A percentile compares a stretch with the other conserved stretches of the same genome.
These are phyloP conservation scores for Lophiostoma macrostomum DNA, from an alignment of 495 filamentous ascomycete species.

Conservation along the genomic window DNA sequence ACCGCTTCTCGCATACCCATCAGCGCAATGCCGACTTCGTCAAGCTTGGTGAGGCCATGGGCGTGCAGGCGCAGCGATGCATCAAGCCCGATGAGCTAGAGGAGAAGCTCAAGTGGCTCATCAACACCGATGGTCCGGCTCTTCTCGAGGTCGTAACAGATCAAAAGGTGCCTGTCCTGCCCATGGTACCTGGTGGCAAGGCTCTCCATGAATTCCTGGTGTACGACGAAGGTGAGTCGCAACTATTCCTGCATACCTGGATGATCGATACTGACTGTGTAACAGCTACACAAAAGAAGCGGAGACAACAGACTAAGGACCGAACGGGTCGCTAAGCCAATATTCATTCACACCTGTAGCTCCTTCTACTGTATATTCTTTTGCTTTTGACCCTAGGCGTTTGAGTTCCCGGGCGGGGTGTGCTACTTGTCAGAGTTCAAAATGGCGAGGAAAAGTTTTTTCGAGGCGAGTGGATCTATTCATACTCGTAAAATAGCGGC, in stretches of 20 bases:
- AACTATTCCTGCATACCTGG: not conserved
- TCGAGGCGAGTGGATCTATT: no score
- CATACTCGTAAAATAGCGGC: no score
- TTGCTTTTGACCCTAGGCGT: no score
- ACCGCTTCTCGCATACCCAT: conserved; percentile 88
- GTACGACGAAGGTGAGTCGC: conserved; percentile 72
- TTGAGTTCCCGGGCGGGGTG: no score
- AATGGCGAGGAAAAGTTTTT: not conserved
- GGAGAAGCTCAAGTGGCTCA: conserved; percentile 80
- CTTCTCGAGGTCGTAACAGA: conserved; percentile 48
- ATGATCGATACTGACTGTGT: not conserved
- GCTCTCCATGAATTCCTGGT: conserved; percentile 91
- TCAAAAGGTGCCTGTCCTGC: conserved; percentile 96
- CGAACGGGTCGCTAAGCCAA: conserved; percentile 51
- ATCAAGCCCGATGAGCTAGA: conserved; percentile 77
- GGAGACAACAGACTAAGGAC: conserved; percentile 68
- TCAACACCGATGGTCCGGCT: conserved; percentile 56
- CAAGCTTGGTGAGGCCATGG: conserved; percentile 70
- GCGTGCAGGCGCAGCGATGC: conserved; percentile 51
- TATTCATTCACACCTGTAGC: not conserved
- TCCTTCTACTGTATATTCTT: not conserved
- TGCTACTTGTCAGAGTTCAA: not conserved
- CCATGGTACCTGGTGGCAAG: conserved; percentile 88
- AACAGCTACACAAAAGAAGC: conserved; percentile 71
- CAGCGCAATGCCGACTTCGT: conserved; percentile 91